Conservation (phyloP, 2,329 filamentous ascomycete genomes). For the Sodiomyces alkalinus region DNA sequence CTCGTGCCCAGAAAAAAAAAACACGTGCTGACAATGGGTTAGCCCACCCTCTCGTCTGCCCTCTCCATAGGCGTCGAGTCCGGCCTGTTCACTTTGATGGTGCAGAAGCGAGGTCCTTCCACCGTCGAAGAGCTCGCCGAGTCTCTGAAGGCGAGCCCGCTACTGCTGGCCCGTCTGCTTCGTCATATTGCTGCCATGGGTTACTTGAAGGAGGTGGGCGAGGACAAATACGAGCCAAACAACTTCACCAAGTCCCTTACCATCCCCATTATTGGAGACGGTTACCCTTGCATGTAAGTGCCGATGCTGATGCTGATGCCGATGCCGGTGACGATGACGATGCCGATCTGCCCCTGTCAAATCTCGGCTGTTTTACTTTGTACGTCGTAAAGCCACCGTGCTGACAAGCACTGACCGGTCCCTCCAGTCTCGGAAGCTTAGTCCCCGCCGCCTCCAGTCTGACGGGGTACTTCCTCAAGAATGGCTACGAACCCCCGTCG, state of each 20-base stretch:
- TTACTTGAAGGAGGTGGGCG: slow-evolving; percentile 19
- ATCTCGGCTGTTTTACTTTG: too few relatives aligned
- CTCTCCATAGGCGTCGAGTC: slow-evolving; percentile 17
- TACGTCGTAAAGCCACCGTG: too few relatives aligned
- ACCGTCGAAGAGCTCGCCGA: too few relatives aligned
- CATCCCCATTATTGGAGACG: slow-evolving; percentile 17
- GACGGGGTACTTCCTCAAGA: too few relatives aligned
- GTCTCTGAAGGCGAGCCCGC: too few relatives aligned
- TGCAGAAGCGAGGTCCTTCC: too few relatives aligned
- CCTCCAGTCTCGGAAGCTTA: too few relatives aligned
- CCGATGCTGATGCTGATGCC: too few relatives aligned
- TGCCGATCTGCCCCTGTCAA: too few relatives aligned
- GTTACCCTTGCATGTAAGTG: slow-evolving; percentile 17
- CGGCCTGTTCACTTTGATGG: slow-evolving; percentile 20
- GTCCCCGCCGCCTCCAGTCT: slow-evolving; percentile 14
- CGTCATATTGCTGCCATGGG: slow-evolving; percentile 23
- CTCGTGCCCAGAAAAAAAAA: too few relatives aligned
- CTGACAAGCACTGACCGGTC: slow-evolving; percentile 5
- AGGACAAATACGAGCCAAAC: slow-evolving; percentile 20
- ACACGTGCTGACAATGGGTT: neutral
- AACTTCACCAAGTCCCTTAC: slow-evolving; percentile 21
- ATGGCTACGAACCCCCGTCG: slow-evolving; percentile 15
- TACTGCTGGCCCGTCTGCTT: slow-evolving; percentile 19
- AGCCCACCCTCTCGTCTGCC: slow-evolving; percentile 12
- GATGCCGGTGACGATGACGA: too few relatives aligned